These are phyloP conservation scores for Arabis alpina DNA, from an alignment of 345 rosid species.

Conservation along the genomic window DNA sequence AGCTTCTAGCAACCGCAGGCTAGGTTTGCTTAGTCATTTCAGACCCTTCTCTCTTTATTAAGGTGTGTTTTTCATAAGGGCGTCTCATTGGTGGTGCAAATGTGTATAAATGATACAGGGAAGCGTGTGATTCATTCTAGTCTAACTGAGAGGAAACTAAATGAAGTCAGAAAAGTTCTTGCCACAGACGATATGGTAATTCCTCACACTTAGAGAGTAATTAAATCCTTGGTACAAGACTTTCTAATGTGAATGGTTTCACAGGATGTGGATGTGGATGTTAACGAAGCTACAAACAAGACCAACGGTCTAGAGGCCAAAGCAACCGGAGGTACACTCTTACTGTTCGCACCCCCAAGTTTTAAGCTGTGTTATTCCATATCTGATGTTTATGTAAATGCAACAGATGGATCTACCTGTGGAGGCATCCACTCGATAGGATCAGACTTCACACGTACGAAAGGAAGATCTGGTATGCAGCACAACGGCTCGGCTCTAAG, in stretches of 20 bases:
- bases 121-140: slow-evolving; percentile 81
- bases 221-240: neutral
- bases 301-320: slow-evolving; percentile 35
- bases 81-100: slow-evolving; percentile 29
- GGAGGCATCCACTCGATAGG: slow-evolving; percentile 91
- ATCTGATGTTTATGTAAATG: neutral
- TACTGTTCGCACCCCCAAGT: slow-evolving; percentile 9
- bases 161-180: slow-evolving; percentile 73
- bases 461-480: slow-evolving; percentile 58
- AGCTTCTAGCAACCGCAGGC: slow-evolving; percentile 77
- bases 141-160: slow-evolving; percentile 68
- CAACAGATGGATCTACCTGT: slow-evolving; percentile 71
- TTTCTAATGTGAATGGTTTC: slow-evolving; percentile 26
- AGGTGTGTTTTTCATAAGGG: slow-evolving; percentile 12
- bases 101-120: slow-evolving; percentile 51
- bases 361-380: neutral
- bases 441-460: slow-evolving; percentile 92
- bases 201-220: neutral
- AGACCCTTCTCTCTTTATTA: slow-evolving; percentile 6
- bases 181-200: slow-evolving; percentile 60
- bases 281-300: slow-evolving; percentile 41
- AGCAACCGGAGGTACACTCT: slow-evolving; percentile 31
- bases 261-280: slow-evolving; percentile 75
- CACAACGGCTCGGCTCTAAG: slow-evolving; percentile 60
- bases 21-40: slow-evolving; percentile 54